A percentile compares a stretch with the other conserved stretches of the same genome.
These are phyloP conservation scores for Chamaenerion angustifolium DNA, from an alignment of 345 rosid species.

Conservation along the genomic window DNA sequence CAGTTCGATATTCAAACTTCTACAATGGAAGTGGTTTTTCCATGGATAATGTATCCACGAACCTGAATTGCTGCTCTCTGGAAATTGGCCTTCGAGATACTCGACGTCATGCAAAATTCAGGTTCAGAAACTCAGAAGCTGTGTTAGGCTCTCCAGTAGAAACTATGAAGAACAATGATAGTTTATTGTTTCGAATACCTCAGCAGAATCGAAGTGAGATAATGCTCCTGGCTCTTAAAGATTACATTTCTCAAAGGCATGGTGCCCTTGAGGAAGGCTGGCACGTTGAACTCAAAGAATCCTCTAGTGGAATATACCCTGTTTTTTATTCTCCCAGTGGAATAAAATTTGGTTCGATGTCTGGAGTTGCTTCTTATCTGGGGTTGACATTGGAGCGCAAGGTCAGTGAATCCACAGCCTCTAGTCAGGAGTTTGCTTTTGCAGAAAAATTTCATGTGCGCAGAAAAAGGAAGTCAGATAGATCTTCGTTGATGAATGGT, in stretches of 20 bases:
- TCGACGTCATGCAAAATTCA: constrained; percentile 19
- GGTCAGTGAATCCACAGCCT: constrained; percentile 28
- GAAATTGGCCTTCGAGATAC: constrained; percentile 34
- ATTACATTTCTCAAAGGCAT: constrained; percentile 63
- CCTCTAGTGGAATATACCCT: constrained; percentile 33
- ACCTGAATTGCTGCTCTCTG: constrained; percentile 16
- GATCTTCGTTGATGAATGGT: constrained; percentile 28
- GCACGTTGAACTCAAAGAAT: constrained; percentile 59
- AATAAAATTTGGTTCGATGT: constrained; percentile 56
- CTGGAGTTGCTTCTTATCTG: constrained; percentile 76
- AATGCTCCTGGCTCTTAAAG: constrained; percentile 31
- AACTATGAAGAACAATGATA: constrained; percentile 28
- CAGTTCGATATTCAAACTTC: constrained; percentile 34
- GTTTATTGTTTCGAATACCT: constrained; percentile 33
- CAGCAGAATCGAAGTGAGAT: constrained; percentile 51
- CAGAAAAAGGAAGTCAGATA: constrained; percentile 50
- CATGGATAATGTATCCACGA: constrained; percentile 31
- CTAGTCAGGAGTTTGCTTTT: constrained; percentile 32
- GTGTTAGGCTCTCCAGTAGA: constrained; percentile 42
- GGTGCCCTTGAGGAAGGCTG: constrained; percentile 81
- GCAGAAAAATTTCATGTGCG: constrained; percentile 38
- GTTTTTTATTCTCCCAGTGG: constrained; percentile 79
- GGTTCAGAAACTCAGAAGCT: constrained; percentile 21
- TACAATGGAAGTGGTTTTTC: constrained; percentile 34
- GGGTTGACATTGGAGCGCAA: constrained; percentile 44